phyloP scores from a whole-genome alignment of 1,139 yeast species.

The Candida tetrigidarum region DNA sequence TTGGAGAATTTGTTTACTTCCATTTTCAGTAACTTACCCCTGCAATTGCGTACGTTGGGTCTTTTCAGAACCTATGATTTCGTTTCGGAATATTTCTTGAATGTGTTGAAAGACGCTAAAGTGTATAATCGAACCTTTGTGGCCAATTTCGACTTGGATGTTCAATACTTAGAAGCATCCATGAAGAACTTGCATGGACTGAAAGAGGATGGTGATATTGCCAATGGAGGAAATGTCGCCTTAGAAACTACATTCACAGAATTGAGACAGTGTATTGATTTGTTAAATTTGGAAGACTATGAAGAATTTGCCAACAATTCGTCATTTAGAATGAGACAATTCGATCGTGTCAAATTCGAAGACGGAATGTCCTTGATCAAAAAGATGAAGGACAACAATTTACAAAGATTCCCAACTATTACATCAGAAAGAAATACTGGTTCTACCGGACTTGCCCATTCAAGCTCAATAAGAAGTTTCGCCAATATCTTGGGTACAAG shows the following conservation, averaged over 20 bases:
- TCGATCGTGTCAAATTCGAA: constrained; percentile 46
- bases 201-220: constrained; percentile 17
- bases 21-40: constrained; percentile 84
- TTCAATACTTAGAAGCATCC: constrained; percentile 43
- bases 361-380: constrained; percentile 43
- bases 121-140: constrained; percentile 45
- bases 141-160: constrained; percentile 48
- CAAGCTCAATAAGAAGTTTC: constrained; percentile 11
- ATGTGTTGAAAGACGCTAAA: constrained; percentile 55
- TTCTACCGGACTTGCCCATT: constrained; percentile 9
- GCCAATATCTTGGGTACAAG: constrained; percentile 11
- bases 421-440: constrained; percentile 5
- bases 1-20: constrained; percentile 86
- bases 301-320: constrained; percentile 46
- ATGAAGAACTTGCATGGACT: constrained; percentile 34
- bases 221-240: constrained; percentile 41
- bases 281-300: constrained; percentile 39
- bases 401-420: constrained; percentile 1
- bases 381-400: constrained; percentile 31
- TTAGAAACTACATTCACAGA: constrained; percentile 50
- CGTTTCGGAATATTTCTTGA: constrained; percentile 71
- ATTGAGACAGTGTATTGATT: constrained; percentile 48
- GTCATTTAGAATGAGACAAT: constrained; percentile 43
- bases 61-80: constrained; percentile 88
- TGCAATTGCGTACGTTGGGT: constrained; percentile 74